These are phyloP conservation scores for Pelargonium cotyledonis DNA, from an alignment of 441 rosid species.

Conservation along the genomic window DNA sequence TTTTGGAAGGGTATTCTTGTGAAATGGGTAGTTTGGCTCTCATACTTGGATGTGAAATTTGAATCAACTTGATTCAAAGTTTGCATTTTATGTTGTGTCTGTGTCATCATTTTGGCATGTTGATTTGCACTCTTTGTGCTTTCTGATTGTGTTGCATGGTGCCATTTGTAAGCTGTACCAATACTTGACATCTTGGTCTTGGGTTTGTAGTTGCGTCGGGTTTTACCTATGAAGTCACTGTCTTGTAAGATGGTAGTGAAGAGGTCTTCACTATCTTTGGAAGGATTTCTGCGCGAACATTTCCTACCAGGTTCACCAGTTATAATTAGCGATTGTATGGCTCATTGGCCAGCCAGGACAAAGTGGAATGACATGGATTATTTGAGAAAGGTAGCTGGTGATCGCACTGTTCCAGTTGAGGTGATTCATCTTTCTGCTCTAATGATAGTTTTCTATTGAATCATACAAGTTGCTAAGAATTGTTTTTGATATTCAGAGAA, in stretches of 20 bases:
- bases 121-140: not conserved
- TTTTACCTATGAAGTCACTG: constrained; percentile 60
- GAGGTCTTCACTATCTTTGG: constrained; percentile 68
- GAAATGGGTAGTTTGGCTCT: not conserved
- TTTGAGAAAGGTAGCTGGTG: constrained; percentile 66
- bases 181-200: constrained; percentile 10
- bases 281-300: constrained; percentile 70
- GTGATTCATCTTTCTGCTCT: constrained; percentile 38
- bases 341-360: constrained; percentile 85
- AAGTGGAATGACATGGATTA: constrained; percentile 89
- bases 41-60: not conserved
- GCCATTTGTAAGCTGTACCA: not conserved
- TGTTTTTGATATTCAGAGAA: not conserved
- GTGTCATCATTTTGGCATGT: not conserved
- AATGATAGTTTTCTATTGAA: constrained; percentile 4
- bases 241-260: constrained; percentile 55
- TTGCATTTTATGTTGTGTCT: not conserved
- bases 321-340: constrained; percentile 77
- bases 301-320: constrained; percentile 68
- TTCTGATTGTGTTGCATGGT: not conserved
- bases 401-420: constrained; percentile 96
- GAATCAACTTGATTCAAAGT: not conserved
- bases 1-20: not conserved
- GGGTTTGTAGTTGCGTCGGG: constrained; percentile 42
- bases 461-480: not conserved